Conservation (phyloP, 495 filamentous ascomycete species). For the Tuber indicum region DNA sequence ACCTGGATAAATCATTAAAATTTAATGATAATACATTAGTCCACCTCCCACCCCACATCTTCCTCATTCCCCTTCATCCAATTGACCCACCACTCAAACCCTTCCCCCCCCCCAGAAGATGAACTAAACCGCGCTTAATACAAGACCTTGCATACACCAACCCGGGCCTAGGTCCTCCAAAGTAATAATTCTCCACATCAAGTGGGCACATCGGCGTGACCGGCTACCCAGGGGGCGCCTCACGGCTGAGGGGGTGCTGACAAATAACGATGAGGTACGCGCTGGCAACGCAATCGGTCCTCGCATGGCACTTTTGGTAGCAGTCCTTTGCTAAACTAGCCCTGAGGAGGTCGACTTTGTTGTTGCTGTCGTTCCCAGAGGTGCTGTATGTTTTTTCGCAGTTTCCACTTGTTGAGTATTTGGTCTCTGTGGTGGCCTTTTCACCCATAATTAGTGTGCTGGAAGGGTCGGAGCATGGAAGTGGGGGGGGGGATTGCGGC, state of each 20-base stretch:
- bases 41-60: background rate
- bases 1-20: background rate
- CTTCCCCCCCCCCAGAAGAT: background rate
- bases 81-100: background rate
- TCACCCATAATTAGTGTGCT: slow-evolving; percentile 6
- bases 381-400: slow-evolving; percentile 70
- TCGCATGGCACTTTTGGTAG: slow-evolving; percentile 19
- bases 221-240: background rate
- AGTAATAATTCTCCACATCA: slow-evolving; percentile 16
- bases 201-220: slow-evolving; percentile 14
- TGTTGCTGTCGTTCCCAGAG: slow-evolving; percentile 70
- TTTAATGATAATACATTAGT: background rate
- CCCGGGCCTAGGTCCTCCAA: slow-evolving; percentile 11
- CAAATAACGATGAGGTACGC: background rate
- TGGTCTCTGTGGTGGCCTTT: slow-evolving; percentile 13
- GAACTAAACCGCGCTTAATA: background rate
- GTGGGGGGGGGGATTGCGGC: slow-evolving; percentile 10
- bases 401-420: background rate
- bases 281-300: slow-evolving; percentile 19
- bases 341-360: slow-evolving; percentile 1
- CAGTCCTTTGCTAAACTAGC: background rate
- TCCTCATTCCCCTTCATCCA: too few species aligned
- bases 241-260: slow-evolving; percentile 8
- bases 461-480: background rate
- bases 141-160: slow-evolving; percentile 24